Conservation (phyloP, 345 rosid species). For the Xanthoceras sorbifolium region DNA sequence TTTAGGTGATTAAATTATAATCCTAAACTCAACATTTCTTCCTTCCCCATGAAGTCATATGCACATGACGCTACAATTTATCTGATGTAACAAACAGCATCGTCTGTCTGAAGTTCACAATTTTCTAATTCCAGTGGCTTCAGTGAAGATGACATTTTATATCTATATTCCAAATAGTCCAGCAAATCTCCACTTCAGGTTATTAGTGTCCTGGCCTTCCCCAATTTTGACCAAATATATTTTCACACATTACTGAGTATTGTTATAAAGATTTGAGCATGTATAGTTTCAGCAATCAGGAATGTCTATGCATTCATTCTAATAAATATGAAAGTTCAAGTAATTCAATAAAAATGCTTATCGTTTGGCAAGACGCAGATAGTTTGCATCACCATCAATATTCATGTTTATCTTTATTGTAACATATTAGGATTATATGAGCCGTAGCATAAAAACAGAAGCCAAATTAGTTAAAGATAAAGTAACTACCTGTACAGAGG, state of each 20-base stretch:
- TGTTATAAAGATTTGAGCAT: too few species aligned
- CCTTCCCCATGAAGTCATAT: background rate
- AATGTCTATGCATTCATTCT: background rate
- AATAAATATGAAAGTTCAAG: background rate
- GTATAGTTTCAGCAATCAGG: background rate
- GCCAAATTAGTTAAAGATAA: slow-evolving; percentile 5
- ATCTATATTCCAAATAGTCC: background rate
- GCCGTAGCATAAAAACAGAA: background rate
- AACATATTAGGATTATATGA: background rate
- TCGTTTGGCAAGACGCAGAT: background rate
- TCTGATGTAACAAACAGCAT: background rate
- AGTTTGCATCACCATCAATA: background rate
- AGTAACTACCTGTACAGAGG: slow-evolving; percentile 36
- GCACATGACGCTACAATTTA: background rate
- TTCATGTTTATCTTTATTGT: background rate
- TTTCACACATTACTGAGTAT: too few species aligned
- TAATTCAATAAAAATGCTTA: background rate
- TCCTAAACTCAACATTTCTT: background rate
- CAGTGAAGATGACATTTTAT: too few species aligned
- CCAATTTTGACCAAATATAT: too few species aligned
- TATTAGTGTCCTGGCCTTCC: too few species aligned
- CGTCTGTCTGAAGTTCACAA: background rate
- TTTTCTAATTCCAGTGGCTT: too few species aligned
- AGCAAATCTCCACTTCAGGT: background rate
- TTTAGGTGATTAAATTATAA: background rate